Evolutionary conservation across 257 asterid genomes (phyloP).

Genomic region (Marsdenia floribunda): DNA sequence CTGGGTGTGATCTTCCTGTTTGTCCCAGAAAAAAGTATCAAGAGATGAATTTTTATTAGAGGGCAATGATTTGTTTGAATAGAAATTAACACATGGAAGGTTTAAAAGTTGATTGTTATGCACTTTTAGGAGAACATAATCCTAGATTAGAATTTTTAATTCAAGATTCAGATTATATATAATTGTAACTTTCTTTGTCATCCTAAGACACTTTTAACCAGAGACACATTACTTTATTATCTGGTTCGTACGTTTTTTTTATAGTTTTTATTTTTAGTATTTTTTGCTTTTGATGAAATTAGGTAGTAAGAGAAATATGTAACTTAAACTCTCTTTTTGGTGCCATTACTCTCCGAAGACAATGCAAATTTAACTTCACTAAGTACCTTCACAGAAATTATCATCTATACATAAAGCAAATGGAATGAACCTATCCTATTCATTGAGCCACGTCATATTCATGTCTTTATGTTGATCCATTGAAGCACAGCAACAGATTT

Average conservation of each 20-base stretch:
- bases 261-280: not conserved
- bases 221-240: not conserved
- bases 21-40: not conserved
- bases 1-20: not conserved
- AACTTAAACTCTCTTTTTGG: not conserved
- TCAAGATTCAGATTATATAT: not conserved
- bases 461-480: not conserved
- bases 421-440: not conserved
- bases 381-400: not conserved
- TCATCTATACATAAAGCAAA: not conserved
- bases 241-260: not conserved
- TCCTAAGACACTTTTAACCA: not conserved
- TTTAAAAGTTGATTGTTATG: not conserved
- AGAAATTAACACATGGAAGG: not conserved
- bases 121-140: not conserved
- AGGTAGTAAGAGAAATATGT: not conserved
- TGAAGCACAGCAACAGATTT: not conserved
- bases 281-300: not conserved
- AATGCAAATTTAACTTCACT: not conserved
- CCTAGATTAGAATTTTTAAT: not conserved
- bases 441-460: not conserved
- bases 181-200: not conserved
- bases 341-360: not conserved
- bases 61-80: not conserved
- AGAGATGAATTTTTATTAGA: not conserved